Conservation (phyloP, 148 eudicot genomes). For the Euryodendron excelsum region DNA sequence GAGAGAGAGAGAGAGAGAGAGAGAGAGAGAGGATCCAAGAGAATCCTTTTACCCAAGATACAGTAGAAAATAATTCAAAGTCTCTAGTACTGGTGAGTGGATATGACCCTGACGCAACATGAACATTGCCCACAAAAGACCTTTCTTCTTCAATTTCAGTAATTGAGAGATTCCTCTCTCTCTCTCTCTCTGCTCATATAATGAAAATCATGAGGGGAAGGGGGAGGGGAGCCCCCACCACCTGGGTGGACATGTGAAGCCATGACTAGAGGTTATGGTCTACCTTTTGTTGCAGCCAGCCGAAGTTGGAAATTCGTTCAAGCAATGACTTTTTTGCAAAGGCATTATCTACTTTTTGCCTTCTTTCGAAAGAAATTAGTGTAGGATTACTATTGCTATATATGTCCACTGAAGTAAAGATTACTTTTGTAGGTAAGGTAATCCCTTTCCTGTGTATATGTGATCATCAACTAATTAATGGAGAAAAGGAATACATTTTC, state of each 20-base stretch:
- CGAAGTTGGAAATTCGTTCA: conserved; percentile 15
- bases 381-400: background rate
- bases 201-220: conserved; percentile 14
- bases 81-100: background rate
- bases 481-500: no score
- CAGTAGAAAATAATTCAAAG: background rate
- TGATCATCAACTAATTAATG: no score
- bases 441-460: background rate
- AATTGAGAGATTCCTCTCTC: no score
- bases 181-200: conserved; percentile 8
- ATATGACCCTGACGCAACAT: conserved; percentile 4
- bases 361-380: background rate
- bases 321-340: background rate
- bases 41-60: conserved; percentile 15
- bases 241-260: conserved; percentile 30
- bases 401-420: no score
- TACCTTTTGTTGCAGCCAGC: conserved; percentile 9
- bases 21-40: conserved; percentile 29
- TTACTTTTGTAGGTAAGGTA: no score
- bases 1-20: no score
- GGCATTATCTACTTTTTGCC: background rate
- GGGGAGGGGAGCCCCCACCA: conserved; percentile 36
- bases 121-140: background rate
- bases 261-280: conserved; percentile 13
- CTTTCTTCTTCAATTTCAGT: background rate